phyloP scores from a whole-genome alignment of 805 yeast genomes.

The Lachancea sp. region DNA sequence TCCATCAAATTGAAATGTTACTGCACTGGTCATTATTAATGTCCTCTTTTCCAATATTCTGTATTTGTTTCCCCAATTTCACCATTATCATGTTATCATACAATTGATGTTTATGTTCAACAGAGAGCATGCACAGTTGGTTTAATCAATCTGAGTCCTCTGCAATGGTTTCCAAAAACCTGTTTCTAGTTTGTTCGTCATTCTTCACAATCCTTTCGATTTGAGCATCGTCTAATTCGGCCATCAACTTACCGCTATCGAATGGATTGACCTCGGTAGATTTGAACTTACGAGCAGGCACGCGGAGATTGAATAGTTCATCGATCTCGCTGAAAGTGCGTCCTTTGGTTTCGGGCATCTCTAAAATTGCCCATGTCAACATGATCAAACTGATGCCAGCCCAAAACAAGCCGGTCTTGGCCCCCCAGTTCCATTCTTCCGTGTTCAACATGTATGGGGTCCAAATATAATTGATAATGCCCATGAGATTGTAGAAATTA shows the following conservation, averaged over 20 bases:
- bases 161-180: neutral
- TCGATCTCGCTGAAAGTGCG: conserved; percentile 59
- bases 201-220: conserved; percentile 3
- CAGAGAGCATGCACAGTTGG: too few species aligned
- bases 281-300: conserved; percentile 44
- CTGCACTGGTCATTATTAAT: too few species aligned
- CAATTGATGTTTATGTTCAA: too few species aligned
- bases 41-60: too few species aligned
- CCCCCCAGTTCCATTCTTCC: conserved; percentile 40
- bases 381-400: conserved; percentile 32
- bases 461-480: conserved; percentile 34
- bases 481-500: conserved; percentile 30
- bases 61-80: too few species aligned
- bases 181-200: neutral
- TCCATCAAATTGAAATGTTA: too few species aligned
- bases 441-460: conserved; percentile 49
- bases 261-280: conserved; percentile 36
- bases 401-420: conserved; percentile 46
- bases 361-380: conserved; percentile 41
- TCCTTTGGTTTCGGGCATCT: conserved; percentile 53
- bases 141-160: conserved; percentile 1
- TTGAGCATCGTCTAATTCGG: conserved; percentile 7
- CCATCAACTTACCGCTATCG: conserved; percentile 5
- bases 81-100: too few species aligned
- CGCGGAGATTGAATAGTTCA: conserved; percentile 38